Evolutionary conservation across 2,329 filamentous ascomycete species (phyloP).

Genomic region (Pseudofabraea citricarpa): DNA sequence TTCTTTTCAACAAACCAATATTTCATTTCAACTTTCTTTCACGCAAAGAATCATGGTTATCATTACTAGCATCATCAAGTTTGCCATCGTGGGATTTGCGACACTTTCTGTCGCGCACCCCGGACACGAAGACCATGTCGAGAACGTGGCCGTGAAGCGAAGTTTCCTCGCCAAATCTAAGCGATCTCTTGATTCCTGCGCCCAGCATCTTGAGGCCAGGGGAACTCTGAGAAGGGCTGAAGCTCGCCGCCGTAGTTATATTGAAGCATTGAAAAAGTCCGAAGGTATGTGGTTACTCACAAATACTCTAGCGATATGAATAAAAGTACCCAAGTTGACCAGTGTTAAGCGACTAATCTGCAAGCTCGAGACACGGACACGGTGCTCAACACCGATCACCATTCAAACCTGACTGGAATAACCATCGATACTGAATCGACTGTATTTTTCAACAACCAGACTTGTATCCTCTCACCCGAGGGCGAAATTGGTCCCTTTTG

Average conservation of each 20-base stretch:
- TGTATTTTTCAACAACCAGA: slow-evolving; percentile 37
- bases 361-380: slow-evolving; percentile 28
- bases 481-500: slow-evolving; percentile 15
- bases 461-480: neutral
- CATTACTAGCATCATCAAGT: slow-evolving; percentile 14
- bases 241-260: no score
- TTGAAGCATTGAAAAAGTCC: no score
- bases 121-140: slow-evolving; percentile 15
- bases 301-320: no score
- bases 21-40: no score
- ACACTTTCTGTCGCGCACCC: slow-evolving; percentile 9
- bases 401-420: slow-evolving; percentile 23
- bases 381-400: slow-evolving; percentile 17
- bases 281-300: no score
- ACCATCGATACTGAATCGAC: slow-evolving; percentile 27
- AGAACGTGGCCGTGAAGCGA: slow-evolving; percentile 12
- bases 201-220: slow-evolving; percentile 30
- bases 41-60: slow-evolving; percentile 13
- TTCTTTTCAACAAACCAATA: no score
- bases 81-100: slow-evolving; percentile 9
- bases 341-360: slow-evolving; percentile 27
- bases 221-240: slow-evolving; percentile 28
- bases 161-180: slow-evolving; percentile 12
- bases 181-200: slow-evolving; percentile 29
- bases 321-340: no score